Evolutionary conservation across 108 stramenopile genomes (phyloP), one percentile per base, ranked within the genome.

Genomic region (Stephanodiscus minutulus): DNA sequence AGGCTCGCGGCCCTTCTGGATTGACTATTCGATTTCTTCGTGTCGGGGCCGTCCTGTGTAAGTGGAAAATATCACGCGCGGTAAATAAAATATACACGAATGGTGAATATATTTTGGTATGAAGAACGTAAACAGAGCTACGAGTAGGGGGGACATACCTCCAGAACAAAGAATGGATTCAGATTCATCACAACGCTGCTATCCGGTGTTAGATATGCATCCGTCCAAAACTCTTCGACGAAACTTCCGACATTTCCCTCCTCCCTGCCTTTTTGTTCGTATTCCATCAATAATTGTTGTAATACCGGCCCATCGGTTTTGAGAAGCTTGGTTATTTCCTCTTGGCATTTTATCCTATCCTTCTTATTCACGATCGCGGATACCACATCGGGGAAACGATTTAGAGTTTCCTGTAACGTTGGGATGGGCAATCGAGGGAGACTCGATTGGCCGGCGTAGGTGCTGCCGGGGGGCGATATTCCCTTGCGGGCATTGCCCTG

Each of bases 211-310:
- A 96, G 69, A 68, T 96, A 96, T 37, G 87, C 79, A 25, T 96
- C 94, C 25, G 81, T 84, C 94, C 94, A 96, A 68, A 93, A 96
- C 68, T 91, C 90, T 76, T 96, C 94, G 6, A 96, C 83, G 73
- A 87, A 96, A 28, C 79, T 83, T 24, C 89, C 91, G 52, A 90
- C 58, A 0, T 72, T 74, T 18, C 87, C 87, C 6, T 64, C 65
- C 25, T 73, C 75, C 8, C 77, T 56, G 24, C 88, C 83, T 25
- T 69, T 56, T 41, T 72, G 58, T 20, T 91, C 91, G 54, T 96
- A 96, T 36, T 91, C 85, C 44, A 82, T 54, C 27, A 96, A 68
- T 24, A 91, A 22, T 53, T 87, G 22, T 66, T 96, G 94, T 13
- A 93, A 67, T 7, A 58, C 73, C 5, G 91, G 89, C 8, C 89